Conservation (phyloP, 495 filamentous ascomycete genomes). For the Hypoxylon fuscum region DNA sequence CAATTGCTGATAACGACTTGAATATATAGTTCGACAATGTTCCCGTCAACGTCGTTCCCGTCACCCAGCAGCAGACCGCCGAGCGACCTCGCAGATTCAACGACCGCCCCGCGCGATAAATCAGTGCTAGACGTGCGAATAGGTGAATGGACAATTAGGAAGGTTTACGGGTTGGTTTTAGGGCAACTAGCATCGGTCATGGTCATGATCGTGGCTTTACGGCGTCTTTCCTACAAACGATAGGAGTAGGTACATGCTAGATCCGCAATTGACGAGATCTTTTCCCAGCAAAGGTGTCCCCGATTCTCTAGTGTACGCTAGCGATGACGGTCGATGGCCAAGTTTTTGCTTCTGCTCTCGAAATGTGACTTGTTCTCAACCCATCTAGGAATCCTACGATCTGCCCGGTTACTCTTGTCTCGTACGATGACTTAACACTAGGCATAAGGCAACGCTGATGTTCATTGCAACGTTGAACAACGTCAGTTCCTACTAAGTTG, state of each 20-base stretch:
- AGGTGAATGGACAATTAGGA: too few relatives aligned
- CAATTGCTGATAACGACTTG: constrained; percentile 33
- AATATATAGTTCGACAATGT: constrained; percentile 89
- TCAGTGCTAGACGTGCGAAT: too few relatives aligned
- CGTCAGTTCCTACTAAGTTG: too few relatives aligned
- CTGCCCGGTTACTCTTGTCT: not conserved
- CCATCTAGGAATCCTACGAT: constrained; percentile 9
- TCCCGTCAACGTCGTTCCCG: constrained; percentile 90
- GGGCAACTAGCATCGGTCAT: constrained; percentile 52
- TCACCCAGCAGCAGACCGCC: constrained; percentile 83
- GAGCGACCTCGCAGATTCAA: constrained; percentile 71
- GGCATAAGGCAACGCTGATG: not conserved
- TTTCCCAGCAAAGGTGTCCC: constrained; percentile 86
- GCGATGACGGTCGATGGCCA: constrained; percentile 95
- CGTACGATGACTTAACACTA: not conserved
- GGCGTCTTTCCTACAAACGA: constrained; percentile 59
- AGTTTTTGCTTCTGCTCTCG: constrained; percentile 49
- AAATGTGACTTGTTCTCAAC: constrained; percentile 28
- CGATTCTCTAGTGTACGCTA: constrained; percentile 67
- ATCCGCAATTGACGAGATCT: constrained; percentile 66
- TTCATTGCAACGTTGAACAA: too few relatives aligned
- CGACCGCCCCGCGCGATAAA: constrained; percentile 58
- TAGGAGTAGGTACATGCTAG: constrained; percentile 58
- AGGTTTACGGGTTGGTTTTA: constrained; percentile 42
- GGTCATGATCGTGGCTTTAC: constrained; percentile 49